These are phyloP conservation scores for Beta lomatogona DNA, from an alignment of 179 eudicot species.

Conservation along the genomic window DNA sequence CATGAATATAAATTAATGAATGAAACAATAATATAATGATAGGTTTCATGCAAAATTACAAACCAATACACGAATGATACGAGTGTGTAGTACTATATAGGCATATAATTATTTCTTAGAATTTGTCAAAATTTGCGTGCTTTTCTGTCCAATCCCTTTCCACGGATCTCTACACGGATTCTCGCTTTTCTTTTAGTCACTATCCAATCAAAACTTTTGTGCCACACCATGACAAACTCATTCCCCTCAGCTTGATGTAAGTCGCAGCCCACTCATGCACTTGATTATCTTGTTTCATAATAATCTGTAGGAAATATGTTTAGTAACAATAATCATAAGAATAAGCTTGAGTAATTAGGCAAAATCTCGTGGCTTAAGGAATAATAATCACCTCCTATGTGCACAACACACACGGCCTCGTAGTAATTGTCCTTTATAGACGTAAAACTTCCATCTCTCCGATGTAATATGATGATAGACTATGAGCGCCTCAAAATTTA, in stretches of 20 bases:
- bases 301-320: no score
- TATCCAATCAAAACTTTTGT: conserved; percentile 51
- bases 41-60: conserved; percentile 2
- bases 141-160: conserved; percentile 60
- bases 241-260: conserved; percentile 21
- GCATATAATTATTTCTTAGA: conserved; percentile 27
- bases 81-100: neutral
- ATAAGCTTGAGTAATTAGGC: no score
- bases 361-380: no score
- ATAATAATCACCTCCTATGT: no score
- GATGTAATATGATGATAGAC: no score
- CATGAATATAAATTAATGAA: conserved; percentile 14
- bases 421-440: no score
- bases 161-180: conserved; percentile 58
- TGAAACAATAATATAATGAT: neutral
- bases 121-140: conserved; percentile 31
- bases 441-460: no score
- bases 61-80: neutral
- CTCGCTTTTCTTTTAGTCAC: conserved; percentile 61
- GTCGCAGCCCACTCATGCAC: neutral
- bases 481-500: no score
- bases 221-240: conserved; percentile 52
- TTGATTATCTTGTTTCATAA: no score
- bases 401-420: no score
- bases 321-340: no score